Evolutionary conservation across 2,329 filamentous ascomycete species (phyloP), one percentile per base, ranked within the genome.

Genomic region (Aureobasidium sp.): DNA sequence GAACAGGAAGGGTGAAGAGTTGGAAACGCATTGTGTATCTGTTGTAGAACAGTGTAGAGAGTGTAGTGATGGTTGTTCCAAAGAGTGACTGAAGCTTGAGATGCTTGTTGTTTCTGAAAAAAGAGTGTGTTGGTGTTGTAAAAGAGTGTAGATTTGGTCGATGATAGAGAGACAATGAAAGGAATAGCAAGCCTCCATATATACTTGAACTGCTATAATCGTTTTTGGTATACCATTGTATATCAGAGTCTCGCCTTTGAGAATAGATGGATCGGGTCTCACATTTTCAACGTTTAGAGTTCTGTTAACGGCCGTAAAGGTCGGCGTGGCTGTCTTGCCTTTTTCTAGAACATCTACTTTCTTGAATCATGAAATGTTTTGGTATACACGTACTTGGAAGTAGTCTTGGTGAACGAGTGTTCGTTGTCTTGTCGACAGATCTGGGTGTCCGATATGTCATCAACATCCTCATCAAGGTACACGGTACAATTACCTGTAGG

Each of bases 201-300:
- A 38, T 49, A 49, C 21, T 49, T 3, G 11, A 22, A 29, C n/a
- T 24, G 6, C 16, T 16, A n/a, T 14, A 21, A 7, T n/a, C 6
- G n/a, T 12, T n/a, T 19, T 24, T 27, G 22, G 21, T 38, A 49
- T 49, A 49, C 42, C 8, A 17, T 10, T 35, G 6, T 30, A 19
- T 4, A 7, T 8, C 4, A 16, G 10, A 24, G 22, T 38, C 45
- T 49, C 45, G 45, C 7, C 45, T 24, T 21, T 38, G 14, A 11
- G 34, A 25, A 19, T 47, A 17, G 30, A 47, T 47, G 42, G 42
- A 35, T 47, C 45, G 45, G 32, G 45, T 49, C 45, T 49, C 45
- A 49, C 21, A 49, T 38, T 12, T 27, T 29, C 45, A 38, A 49
- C 34, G 45, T 30, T 49, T 19, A 17, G n/a, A n/a, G 22, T 27